Percentiles rank a stretch among this genome's conserved stretches.
phyloP scores from a whole-genome alignment of 306 rosid species.

The Malus asiatica region DNA sequence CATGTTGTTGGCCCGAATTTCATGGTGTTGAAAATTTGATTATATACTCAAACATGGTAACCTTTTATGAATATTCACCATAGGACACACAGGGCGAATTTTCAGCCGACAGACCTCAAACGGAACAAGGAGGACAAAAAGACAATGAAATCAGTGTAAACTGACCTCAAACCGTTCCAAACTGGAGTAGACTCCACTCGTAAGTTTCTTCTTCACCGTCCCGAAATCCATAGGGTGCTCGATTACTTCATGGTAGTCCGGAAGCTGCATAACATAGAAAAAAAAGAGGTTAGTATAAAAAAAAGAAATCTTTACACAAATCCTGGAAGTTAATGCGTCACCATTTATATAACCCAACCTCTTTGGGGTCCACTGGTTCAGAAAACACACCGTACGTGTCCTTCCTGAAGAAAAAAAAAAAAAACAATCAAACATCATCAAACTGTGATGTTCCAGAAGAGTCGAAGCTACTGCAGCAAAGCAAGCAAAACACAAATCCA shows the following conservation, averaged over 20 bases:
- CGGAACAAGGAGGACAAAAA: background rate
- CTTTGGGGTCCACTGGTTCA: slow-evolving; percentile 62
- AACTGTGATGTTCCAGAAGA: slow-evolving; percentile 13
- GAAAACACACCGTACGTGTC: slow-evolving; percentile 62
- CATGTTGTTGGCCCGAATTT: background rate
- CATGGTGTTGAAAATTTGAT: background rate
- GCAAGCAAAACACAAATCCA: slow-evolving; percentile 19
- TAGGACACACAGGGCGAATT: background rate
- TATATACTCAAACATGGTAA: no score
- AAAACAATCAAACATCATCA: slow-evolving; percentile 2
- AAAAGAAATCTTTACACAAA: background rate
- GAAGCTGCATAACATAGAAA: slow-evolving; percentile 39
- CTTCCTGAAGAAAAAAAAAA: slow-evolving; percentile 42
- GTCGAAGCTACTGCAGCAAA: slow-evolving; percentile 10
- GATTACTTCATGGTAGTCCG: slow-evolving; percentile 60
- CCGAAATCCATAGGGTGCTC: slow-evolving; percentile 64
- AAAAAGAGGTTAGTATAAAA: background rate
- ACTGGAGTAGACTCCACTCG: slow-evolving; percentile 35
- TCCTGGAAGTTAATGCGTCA: slow-evolving; percentile 14
- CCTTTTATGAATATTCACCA: no score
- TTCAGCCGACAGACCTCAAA: background rate
- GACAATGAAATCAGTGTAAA: background rate
- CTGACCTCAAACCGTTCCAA: slow-evolving; percentile 67
- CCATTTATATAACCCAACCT: slow-evolving; percentile 43
- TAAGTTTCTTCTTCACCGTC: slow-evolving; percentile 52